A percentile compares a stretch with the other conserved stretches of the same genome.
These are phyloP conservation scores for Hermanozyma aechmeae DNA, from an alignment of 805 yeast genomes.

Conservation along the genomic window DNA sequence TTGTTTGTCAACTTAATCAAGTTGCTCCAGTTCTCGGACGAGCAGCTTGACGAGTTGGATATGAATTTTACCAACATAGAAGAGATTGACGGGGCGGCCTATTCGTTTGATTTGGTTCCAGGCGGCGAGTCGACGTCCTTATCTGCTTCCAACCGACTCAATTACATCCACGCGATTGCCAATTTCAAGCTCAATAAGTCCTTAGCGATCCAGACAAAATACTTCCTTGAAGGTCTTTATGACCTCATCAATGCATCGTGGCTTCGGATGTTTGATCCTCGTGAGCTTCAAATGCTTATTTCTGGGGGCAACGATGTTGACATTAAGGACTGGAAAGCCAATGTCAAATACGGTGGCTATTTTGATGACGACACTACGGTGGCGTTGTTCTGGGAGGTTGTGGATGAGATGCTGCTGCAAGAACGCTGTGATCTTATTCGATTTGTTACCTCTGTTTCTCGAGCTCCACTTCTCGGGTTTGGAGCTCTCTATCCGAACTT, in stretches of 20 bases:
- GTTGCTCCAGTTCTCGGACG: slow-evolving; percentile 43
- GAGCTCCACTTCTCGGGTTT: slow-evolving; percentile 89
- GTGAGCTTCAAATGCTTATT: slow-evolving; percentile 68
- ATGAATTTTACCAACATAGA: slow-evolving; percentile 61
- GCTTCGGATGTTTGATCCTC: slow-evolving; percentile 78
- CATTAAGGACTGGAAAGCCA: slow-evolving; percentile 53
- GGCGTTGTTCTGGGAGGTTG: slow-evolving; percentile 61
- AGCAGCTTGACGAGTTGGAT: slow-evolving; percentile 50
- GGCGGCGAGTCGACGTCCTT: slow-evolving; percentile 58
- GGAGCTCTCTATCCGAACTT: slow-evolving; percentile 53
- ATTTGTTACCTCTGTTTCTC: slow-evolving; percentile 86
- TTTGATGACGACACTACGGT: slow-evolving; percentile 49
- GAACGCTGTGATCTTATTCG: slow-evolving; percentile 62
- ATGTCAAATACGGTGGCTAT: slow-evolving; percentile 64
- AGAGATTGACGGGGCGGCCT: slow-evolving; percentile 24
- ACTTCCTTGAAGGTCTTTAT: slow-evolving; percentile 63
- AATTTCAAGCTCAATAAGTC: slow-evolving; percentile 67
- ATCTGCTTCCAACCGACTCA: slow-evolving; percentile 48
- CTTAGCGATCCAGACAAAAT: slow-evolving; percentile 46
- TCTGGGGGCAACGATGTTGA: slow-evolving; percentile 65
- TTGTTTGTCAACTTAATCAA: slow-evolving; percentile 58
- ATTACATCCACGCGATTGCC: slow-evolving; percentile 70
- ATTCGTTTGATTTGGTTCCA: slow-evolving; percentile 45
- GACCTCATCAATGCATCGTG: slow-evolving; percentile 62
- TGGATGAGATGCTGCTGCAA: slow-evolving; percentile 55